Base-by-base conservation (phyloP, 148 eudicot genomes). In the Camellia granthamiana region DNA sequence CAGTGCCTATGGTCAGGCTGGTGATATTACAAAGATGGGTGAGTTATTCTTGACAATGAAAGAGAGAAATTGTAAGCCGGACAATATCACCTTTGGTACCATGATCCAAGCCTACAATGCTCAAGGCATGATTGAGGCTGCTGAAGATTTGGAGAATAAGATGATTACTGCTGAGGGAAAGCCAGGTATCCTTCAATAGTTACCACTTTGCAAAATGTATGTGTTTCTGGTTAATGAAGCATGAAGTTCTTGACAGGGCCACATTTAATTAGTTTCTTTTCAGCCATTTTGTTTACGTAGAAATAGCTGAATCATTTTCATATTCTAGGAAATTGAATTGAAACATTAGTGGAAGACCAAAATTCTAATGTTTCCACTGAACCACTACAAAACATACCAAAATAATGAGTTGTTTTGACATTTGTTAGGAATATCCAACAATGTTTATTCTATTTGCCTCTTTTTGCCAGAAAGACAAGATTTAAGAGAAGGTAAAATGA, bases 71-170 rank as follows among this genome's bases (percentile, higher is more conserved):
- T 88, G 93, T 81, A 82, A 87, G 84, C 91, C 94, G 12, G 92
- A 95, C 80, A 64, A 86, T 79, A 82, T 90, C 81, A 95, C 99
- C 43, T 95, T 90, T 83, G 86, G 88, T 54, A 91, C 97, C 77
- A 90, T 95, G 89, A 89, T 90, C 15, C 91, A 91, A 81, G 93
- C 89, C 7, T 93, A 89, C 85, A 89, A 86, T 49, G 88, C 90
- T 16, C 84, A 79, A 63, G 96, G 96, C 73, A 95, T 95, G 98
- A 79, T 78, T 76, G 88, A 90, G 75, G 90, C 88, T 87, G 93
- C 90, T 74, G 81, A 81, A 78, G 84, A 84, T 64, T 69, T 92
- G 72, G 85, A 95, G 86, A 84, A 80, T 41, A 87, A 78, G 76
- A 83, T 89, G 87, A 75, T 87, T 78, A 75, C 77, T 68, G 74